Evolutionary conservation across 2,329 filamentous ascomycete species (phyloP), one percentile per base, ranked within the genome.

Genomic region (Penicillium expansum): DNA sequence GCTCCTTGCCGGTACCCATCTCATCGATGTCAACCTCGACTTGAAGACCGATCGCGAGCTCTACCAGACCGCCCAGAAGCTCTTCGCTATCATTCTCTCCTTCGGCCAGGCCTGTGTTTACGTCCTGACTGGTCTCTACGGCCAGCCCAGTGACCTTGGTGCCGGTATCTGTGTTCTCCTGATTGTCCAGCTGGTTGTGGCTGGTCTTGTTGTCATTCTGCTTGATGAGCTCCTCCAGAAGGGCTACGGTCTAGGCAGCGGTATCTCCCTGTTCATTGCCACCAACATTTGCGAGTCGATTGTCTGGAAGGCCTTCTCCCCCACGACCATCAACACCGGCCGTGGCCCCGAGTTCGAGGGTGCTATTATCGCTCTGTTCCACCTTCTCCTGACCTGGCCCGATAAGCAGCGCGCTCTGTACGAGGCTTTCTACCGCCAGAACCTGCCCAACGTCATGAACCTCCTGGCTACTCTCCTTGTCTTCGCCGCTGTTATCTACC

Each of bases 221-320:
- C 90, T 99, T 58, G 94, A 99, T 72, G 94, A 99, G 85, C 88
- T 99, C 59, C 89, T 99, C 70, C 95, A 99, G 82, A 99, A 99
- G 86, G 94, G 94, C 67, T 99, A 99, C 73, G 94, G 94, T 79
- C 89, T 99, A 64, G 94, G 94, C 79, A 96, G 91, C 74, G 94
- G 94, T 80, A 99, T 99, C 77, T 97, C 93, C 47, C 90, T 99
- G 64, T 99, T 99, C 85, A 99, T 99, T 75, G 94, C 94, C 67
- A 99, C 94, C 82, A 97, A 97, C 86, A 97, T 99, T 74, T 99
- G 94, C 90, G 94, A 99, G 84, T 97, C 93, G 56, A 99, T 99
- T 78, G 90, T 99, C 82, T 99, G 94, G 94, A 97, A 97, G 85
- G 94, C 95, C 51, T 97, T 99, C 84, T 97, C 93, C 52, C 95